Evolutionary conservation across 1,139 yeast genomes (phyloP).

Genomic region (Geotrichum restrictum): DNA sequence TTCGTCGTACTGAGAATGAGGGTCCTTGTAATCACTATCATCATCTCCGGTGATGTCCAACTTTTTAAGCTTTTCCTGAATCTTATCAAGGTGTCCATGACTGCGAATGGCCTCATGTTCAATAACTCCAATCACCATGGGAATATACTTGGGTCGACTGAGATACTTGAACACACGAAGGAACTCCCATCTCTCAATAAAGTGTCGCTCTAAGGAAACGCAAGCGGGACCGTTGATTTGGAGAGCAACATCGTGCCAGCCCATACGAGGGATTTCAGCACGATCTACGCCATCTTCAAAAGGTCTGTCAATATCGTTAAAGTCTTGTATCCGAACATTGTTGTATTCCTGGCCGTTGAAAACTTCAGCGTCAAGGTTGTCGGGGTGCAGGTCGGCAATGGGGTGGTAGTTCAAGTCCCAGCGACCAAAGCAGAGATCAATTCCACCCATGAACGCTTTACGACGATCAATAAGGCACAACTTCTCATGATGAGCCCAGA

Average conservation of each 20-base stretch:
- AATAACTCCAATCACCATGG: conserved; percentile 22
- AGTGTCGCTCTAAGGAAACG: conserved; percentile 24
- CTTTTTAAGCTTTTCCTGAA: conserved; percentile 7
- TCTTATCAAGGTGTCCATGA: conserved; percentile 3
- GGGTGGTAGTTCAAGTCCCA: conserved; percentile 60
- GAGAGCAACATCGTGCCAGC: conserved; percentile 26
- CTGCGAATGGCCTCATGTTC: conserved; percentile 12
- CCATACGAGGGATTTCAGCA: conserved; percentile 23
- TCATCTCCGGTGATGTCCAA: conserved; percentile 5
- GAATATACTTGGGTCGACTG: conserved; percentile 22
- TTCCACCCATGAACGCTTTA: conserved; percentile 58
- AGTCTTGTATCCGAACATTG: conserved; percentile 24
- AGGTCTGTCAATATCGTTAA: conserved; percentile 22
- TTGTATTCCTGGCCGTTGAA: conserved; percentile 25
- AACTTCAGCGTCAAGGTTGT: conserved; percentile 22
- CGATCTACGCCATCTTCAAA: conserved; percentile 22
- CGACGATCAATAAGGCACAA: conserved; percentile 55
- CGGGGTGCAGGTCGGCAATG: conserved; percentile 23
- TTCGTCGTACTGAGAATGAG: conserved; percentile 16
- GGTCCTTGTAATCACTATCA: conserved; percentile 16
- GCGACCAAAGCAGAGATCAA: conserved; percentile 60
- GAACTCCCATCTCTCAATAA: conserved; percentile 26
- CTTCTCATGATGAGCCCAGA: conserved; percentile 69
- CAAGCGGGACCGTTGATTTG: conserved; percentile 25
- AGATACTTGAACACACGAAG: conserved; percentile 23